phyloP scores from a whole-genome alignment of 2,329 filamentous ascomycete genomes.

The Ascochyta fabae region DNA sequence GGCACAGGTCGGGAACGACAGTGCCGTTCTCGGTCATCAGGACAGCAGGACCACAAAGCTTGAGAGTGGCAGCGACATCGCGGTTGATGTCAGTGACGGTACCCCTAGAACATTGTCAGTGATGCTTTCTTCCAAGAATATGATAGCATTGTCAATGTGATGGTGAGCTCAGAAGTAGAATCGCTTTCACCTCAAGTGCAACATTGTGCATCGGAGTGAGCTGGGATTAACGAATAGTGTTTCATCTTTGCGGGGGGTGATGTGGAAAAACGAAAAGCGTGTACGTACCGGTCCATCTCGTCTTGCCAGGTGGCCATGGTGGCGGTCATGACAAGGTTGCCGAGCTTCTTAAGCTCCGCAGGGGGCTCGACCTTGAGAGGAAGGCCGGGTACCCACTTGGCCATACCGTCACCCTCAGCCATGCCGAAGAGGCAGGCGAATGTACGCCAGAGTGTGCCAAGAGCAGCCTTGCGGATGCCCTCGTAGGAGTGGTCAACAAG shows the following conservation, averaged over 20 bases:
- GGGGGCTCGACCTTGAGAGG: constrained; percentile 82
- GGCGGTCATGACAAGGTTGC: constrained; percentile 81
- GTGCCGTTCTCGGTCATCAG: constrained; percentile 69
- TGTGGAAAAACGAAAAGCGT: constrained; percentile 7
- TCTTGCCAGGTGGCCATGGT: constrained; percentile 87
- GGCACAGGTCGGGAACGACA: constrained; percentile 76
- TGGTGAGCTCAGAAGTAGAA: constrained; percentile 62
- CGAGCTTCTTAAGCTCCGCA: constrained; percentile 80
- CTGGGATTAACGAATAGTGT: constrained; percentile 92
- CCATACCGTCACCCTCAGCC: constrained; percentile 77
- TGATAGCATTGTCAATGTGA: constrained; percentile 22
- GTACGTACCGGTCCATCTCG: constrained; percentile 89
- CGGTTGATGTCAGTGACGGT: constrained; percentile 96
- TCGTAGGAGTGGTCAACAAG: constrained; percentile 90
- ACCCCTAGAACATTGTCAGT: constrained; percentile 61
- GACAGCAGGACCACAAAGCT: constrained; percentile 86
- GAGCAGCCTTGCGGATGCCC: constrained; percentile 88
- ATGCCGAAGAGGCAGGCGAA: constrained; percentile 91
- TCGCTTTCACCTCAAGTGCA: constrained; percentile 91
- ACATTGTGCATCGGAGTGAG: constrained; percentile 92
- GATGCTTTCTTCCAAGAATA: constrained; percentile 7
- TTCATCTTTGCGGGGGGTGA: constrained; percentile 68
- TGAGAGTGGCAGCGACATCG: constrained; percentile 87
- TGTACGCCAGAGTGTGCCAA: constrained; percentile 90
- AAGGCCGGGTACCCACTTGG: constrained; percentile 88